These are phyloP conservation scores for Plectosphaerella sp. DNA, from an alignment of 2,329 filamentous ascomycete genomes.

Conservation along the genomic window DNA sequence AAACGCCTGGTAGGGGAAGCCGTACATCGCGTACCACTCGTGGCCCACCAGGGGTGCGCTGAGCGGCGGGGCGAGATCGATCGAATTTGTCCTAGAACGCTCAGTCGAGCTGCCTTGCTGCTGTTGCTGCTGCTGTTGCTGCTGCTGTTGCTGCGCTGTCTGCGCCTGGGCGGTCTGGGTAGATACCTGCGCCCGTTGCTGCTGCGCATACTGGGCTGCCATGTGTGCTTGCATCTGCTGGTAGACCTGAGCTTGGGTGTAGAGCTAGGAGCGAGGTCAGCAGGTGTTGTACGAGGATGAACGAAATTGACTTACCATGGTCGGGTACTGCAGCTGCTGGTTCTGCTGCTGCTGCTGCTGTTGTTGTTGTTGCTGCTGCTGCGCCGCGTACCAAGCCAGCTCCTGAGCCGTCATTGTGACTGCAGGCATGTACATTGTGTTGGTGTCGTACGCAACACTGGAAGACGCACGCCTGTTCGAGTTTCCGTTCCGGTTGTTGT, in stretches of 20 bases:
- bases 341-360: constrained; percentile 13
- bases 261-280: constrained; percentile 5
- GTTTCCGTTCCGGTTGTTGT: constrained; percentile 38
- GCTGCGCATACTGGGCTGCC: constrained; percentile 11
- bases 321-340: constrained; percentile 4
- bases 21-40: constrained; percentile 51
- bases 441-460: constrained; percentile 46
- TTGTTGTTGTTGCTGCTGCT: constrained; percentile 26
- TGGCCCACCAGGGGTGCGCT: constrained; percentile 50
- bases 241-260: constrained; percentile 13
- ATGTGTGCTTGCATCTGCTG: constrained; percentile 13
- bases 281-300: constrained; percentile 21
- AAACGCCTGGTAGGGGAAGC: constrained; percentile 35
- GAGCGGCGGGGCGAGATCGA: constrained; percentile 53
- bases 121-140: constrained; percentile 38
- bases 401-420: constrained; percentile 41
- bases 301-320: background rate
- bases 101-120: constrained; percentile 39
- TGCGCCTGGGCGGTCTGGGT: constrained; percentile 36
- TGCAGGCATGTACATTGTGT: constrained; percentile 37
- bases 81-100: constrained; percentile 57
- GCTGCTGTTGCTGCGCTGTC: constrained; percentile 36
- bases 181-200: constrained; percentile 7
- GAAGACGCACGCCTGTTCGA: constrained; percentile 49
- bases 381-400: constrained; percentile 42